Conservation (phyloP, 257 asterid genomes). For the Eucommia ulmoides region DNA sequence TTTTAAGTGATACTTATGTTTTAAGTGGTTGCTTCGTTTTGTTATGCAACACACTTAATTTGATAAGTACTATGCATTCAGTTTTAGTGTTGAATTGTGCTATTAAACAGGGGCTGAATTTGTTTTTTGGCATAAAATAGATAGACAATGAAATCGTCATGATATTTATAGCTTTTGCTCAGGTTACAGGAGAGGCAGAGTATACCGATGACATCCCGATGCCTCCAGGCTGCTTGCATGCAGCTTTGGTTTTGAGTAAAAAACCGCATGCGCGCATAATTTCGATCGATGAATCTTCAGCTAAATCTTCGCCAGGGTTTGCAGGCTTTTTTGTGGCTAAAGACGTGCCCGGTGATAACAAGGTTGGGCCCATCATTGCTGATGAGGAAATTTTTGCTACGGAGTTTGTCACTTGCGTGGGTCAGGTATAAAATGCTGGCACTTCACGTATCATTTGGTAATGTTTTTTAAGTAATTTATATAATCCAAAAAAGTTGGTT, state of each 20-base stretch:
- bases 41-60: too few species aligned
- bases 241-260: conserved; percentile 66
- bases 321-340: conserved; percentile 67
- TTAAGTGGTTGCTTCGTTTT: too few species aligned
- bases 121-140: too few species aligned
- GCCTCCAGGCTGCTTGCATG: conserved; percentile 82
- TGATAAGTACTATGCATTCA: too few species aligned
- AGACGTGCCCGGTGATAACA: conserved; percentile 59
- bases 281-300: conserved; percentile 54
- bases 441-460: too few species aligned
- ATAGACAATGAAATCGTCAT: too few species aligned
- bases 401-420: conserved; percentile 76
- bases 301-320: conserved; percentile 67
- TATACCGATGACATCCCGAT: conserved; percentile 86
- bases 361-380: conserved; percentile 50
- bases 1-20: too few species aligned
- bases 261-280: conserved; percentile 90
- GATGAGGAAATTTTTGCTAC: conserved; percentile 88
- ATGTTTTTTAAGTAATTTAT: too few species aligned
- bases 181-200: conserved; percentile 99
- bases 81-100: too few species aligned
- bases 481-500: too few species aligned
- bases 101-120: too few species aligned
- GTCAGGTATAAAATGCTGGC: conserved; percentile 65
- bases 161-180: conserved; percentile 7